phyloP scores from a whole-genome alignment of 495 filamentous ascomycete species.

The Penicillium verhagenii region DNA sequence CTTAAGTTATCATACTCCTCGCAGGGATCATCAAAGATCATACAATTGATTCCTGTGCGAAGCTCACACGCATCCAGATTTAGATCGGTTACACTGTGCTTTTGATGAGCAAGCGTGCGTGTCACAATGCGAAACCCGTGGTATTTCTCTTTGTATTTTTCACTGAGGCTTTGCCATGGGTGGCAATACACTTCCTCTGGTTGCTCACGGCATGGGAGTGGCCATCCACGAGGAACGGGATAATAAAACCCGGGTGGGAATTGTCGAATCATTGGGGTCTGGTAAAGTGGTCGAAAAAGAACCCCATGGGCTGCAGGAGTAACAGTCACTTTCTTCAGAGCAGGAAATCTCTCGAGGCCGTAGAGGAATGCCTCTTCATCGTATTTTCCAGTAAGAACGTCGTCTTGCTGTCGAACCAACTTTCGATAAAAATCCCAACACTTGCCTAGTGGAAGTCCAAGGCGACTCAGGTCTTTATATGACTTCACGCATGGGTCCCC shows the following conservation, averaged over 20 bases:
- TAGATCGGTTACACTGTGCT: too few species aligned
- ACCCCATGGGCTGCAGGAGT: slow-evolving; percentile 31
- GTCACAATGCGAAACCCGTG: too few species aligned
- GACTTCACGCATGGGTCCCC: too few species aligned
- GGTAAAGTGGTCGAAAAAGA: slow-evolving; percentile 27
- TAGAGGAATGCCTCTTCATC: slow-evolving; percentile 25
- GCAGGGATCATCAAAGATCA: not conserved
- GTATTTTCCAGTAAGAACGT: slow-evolving; percentile 15
- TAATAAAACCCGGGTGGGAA: slow-evolving; percentile 34
- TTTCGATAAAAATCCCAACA: slow-evolving; percentile 24
- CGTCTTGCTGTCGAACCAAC: slow-evolving; percentile 19
- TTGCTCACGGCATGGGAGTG: not conserved
- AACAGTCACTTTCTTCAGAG: slow-evolving; percentile 23
- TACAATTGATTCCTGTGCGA: too few species aligned
- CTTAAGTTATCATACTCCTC: not conserved
- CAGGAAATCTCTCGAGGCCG: slow-evolving; percentile 25
- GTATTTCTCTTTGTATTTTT: too few species aligned
- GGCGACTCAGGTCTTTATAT: too few species aligned
- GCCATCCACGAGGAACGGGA: slow-evolving; percentile 31
- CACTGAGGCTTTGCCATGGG: too few species aligned
- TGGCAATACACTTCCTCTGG: too few species aligned
- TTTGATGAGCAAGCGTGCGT: too few species aligned
- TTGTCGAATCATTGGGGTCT: slow-evolving; percentile 33
- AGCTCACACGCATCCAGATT: too few species aligned
- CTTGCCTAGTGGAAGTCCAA: slow-evolving; percentile 10